Evolutionary conservation across 192 early-diverging fungal genomes (phyloP).

Genomic region (Coemansia sp.): DNA sequence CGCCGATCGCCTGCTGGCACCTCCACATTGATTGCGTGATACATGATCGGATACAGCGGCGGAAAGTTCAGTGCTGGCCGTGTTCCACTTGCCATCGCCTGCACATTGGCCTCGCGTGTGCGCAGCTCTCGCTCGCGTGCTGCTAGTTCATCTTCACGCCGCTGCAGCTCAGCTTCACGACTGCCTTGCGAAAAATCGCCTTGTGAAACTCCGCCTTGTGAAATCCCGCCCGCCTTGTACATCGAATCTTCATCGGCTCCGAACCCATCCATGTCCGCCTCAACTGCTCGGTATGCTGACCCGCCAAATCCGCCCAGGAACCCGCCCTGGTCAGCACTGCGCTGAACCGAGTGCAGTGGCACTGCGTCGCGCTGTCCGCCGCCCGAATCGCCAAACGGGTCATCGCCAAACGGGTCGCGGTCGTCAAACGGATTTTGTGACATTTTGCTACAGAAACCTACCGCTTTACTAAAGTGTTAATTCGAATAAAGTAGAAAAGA

Average conservation of each 20-base stretch:
- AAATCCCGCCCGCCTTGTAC: background rate
- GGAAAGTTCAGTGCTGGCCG: conserved; percentile 81
- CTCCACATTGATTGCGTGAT: conserved; percentile 74
- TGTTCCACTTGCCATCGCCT: conserved; percentile 54
- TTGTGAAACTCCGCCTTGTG: background rate
- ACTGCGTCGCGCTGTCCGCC: conserved; percentile 22
- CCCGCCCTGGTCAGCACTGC: conserved; percentile 39
- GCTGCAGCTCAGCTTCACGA: conserved; percentile 70
- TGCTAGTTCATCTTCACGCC: conserved; percentile 74
- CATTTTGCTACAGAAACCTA: conserved; percentile 16
- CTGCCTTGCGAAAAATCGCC: conserved; percentile 19
- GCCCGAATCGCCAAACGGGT: conserved; percentile 39
- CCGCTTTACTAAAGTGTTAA: background rate
- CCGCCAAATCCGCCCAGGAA: conserved; percentile 32
- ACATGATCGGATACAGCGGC: conserved; percentile 79
- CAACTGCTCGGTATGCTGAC: conserved; percentile 42
- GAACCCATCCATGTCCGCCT: conserved; percentile 21
- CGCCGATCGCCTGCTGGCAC: conserved; percentile 65
- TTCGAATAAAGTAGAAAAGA: conserved; percentile 2
- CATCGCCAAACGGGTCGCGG: conserved; percentile 40
- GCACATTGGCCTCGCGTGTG: conserved; percentile 63
- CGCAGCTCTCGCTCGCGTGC: conserved; percentile 70
- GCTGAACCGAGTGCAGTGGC: conserved; percentile 41
- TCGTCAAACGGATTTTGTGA: conserved; percentile 51
- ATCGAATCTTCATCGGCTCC: conserved; percentile 11